phyloP scores from a whole-genome alignment of 164 flowering plant species.

The Magnolia changhungtana region DNA sequence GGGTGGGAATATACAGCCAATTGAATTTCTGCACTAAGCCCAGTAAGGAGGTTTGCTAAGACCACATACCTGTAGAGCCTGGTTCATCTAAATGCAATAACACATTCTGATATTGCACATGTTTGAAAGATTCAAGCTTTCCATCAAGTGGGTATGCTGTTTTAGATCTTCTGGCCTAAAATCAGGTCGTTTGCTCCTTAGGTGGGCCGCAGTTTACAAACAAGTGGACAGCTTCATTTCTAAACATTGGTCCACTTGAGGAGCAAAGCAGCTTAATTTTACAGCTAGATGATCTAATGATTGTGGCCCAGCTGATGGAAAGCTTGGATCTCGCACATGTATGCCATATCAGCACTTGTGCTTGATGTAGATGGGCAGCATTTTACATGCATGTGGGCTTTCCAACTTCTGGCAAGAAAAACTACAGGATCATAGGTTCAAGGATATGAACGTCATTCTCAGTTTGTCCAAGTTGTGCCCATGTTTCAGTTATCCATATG shows the following conservation, averaged over 20 bases:
- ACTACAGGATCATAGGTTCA: background rate
- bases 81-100: background rate
- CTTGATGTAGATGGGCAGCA: background rate
- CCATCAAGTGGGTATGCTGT: background rate
- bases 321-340: background rate
- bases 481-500: too few species aligned
- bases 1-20: background rate
- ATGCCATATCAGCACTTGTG: background rate
- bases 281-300: too few species aligned
- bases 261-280: too few species aligned
- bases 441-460: background rate
- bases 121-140: background rate
- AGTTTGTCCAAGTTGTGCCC: too few species aligned
- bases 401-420: background rate
- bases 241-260: background rate
- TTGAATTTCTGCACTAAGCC: background rate
- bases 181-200: background rate
- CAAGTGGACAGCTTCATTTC: background rate
- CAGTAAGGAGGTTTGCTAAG: background rate
- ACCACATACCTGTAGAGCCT: background rate
- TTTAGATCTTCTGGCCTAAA: background rate
- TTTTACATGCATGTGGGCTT: background rate
- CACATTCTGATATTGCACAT: background rate
- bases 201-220: background rate
- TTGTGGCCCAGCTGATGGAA: background rate